Evolutionary conservation across 192 early-diverging fungal species (phyloP), one percentile per base, ranked within the genome.

Genomic region (Coemansia sp.): DNA sequence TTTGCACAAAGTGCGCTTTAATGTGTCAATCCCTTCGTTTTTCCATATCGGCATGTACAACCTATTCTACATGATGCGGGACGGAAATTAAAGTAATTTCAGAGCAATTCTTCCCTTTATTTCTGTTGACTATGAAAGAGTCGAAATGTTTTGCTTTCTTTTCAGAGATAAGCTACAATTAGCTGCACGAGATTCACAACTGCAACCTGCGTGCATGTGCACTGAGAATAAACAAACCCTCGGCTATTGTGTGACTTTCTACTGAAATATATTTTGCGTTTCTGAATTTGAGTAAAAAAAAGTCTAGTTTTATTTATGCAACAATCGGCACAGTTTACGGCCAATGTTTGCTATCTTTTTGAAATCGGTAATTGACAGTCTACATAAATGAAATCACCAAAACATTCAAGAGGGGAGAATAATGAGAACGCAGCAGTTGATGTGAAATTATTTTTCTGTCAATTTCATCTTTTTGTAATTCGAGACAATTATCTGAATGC

Each of bases 51-150:
- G 40, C 40, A 44, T 44, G 15, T 48, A 19, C 47, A 19, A n/a
- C n/a, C 19, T 48, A 48, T 48, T 48, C 47, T 48, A 48, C 47
- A 48, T 20, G 19, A 4, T 56, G 54, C 54, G 8, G n/a, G 28
- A 36, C 31, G 54, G 54, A 56, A 56, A 56, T 56, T 56, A 56
- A 56, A 56, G 54, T 12, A 28, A 37, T 53, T 23, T 23, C 47
- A 20, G 7, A 8, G n/a, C 47, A 7, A 3, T n/a, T 17, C 17
- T 48, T 21, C 31, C 31, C 8, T 8, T 34, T 34, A 34, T 48
- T 48, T 12, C 1, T n/a, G 15, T n/a, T 48, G 47, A 48, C 47
- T 48, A 48, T 48, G 47, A 48, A 48, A 20, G 47, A 48, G 47
- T 48, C 47, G 40, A 44, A 44, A 44, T 44, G 11, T 44, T 12